These are phyloP conservation scores for Lactarius deliciosus DNA, from an alignment of 768 basidiomycete genomes.

Conservation along the genomic window DNA sequence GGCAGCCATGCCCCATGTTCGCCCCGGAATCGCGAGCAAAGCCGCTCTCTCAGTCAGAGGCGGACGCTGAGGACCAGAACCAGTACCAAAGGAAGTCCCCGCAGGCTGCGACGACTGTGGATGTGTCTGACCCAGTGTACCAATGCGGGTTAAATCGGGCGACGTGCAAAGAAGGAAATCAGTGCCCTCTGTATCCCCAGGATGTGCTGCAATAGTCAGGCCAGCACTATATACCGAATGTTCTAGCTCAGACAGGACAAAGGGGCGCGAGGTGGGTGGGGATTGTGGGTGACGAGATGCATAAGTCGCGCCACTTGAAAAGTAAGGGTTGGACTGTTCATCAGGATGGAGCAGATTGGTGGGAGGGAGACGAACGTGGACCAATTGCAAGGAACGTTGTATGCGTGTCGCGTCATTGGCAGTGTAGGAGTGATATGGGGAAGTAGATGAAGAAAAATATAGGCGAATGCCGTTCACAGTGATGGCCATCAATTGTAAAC, in stretches of 20 bases:
- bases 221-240: conserved; percentile 67
- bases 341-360: conserved; percentile 75
- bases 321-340: conserved; percentile 55
- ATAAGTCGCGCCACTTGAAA: conserved; percentile 49
- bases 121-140: conserved; percentile 63
- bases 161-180: conserved; percentile 75
- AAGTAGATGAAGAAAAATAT: conserved; percentile 66
- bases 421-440: conserved; percentile 52
- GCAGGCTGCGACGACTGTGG: conserved; percentile 44
- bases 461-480: conserved; percentile 81
- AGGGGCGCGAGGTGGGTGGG: conserved; percentile 53
- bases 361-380: conserved; percentile 80
- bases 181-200: conserved; percentile 67
- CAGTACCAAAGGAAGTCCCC: conserved; percentile 40
- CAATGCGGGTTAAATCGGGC: conserved; percentile 73
- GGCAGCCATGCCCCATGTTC: conserved; percentile 80
- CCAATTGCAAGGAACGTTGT: conserved; percentile 56
- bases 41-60: conserved; percentile 77
- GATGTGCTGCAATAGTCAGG: conserved; percentile 67
- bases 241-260: conserved; percentile 57
- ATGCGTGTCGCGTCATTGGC: conserved; percentile 33
- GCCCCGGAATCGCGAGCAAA: conserved; percentile 73
- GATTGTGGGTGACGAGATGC: conserved; percentile 44
- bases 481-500: conserved; percentile 75
- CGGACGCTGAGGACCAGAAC: conserved; percentile 46